Evolutionary conservation across 345 rosid genomes (phyloP), one percentile per base, ranked within the genome.

Genomic region (Physaria fendleri): DNA sequence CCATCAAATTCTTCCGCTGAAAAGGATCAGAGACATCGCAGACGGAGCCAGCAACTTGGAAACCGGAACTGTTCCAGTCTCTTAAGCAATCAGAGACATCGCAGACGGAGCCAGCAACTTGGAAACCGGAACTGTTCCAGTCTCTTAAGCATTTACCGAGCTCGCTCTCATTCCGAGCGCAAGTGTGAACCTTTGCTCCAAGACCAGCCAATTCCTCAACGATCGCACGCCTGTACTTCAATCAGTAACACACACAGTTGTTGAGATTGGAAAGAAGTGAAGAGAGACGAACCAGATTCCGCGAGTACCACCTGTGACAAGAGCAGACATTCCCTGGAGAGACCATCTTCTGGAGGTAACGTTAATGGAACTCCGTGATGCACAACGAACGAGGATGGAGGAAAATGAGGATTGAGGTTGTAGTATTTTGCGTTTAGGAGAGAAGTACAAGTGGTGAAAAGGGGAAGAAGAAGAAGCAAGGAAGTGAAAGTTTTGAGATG

Each of bases 161-260:
- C 77, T 85, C 87, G 8, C 23, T 61, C 63, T 60, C 79, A 39
- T 77, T 78, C 45, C 95, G 76, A 41, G 82, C 77, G 58, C 95
- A 89, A 2, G 89, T 84, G 64, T 86, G 84, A 42, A 89, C 84
- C 59, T 62, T 59, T 38, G 96, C 94, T 49, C 90, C 96, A 56
- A 83, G 76, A 29, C 78, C 79, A 15, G 58, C 77, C 42, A 89
- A 58, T 54, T 88, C 96, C 72, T 81, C 84, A 73, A 85, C 97
- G 39, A 84, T 51, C 15, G 95, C 95, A 39, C 80, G 79, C 72
- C 95, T 89, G 54, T 27, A 39, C 0, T 35, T 21, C n/a, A 24
- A 34, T 45, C 25, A 13, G 25, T 42, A 40, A 39, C 12, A 39
- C 24, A 77, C 55, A 29, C 4, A 57, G 11, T 47, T 8, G 34